Percentiles rank a stretch among this genome's conserved stretches.
Conservation (phyloP, 2,329 filamentous ascomycete genomes). For the Phialophora chinensis region DNA sequence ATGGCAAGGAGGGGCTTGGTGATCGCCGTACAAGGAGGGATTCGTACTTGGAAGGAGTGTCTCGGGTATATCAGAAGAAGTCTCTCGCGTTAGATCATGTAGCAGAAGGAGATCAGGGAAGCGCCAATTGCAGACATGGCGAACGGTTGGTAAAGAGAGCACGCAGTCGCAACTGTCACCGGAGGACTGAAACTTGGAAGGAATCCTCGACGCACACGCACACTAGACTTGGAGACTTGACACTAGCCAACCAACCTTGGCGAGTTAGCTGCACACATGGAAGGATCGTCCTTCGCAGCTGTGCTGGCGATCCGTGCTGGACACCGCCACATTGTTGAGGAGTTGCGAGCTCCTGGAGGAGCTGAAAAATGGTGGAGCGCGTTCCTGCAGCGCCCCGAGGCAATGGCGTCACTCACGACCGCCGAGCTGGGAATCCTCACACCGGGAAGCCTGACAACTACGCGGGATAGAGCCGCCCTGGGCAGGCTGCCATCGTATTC, state of each 20-base stretch:
- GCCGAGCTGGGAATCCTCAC: background rate
- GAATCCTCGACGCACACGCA: background rate
- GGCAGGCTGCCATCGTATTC: background rate
- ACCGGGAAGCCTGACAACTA: background rate
- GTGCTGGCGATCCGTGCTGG: background rate
- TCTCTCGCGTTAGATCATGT: background rate
- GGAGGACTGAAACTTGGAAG: background rate
- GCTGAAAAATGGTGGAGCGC: background rate
- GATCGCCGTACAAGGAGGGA: background rate
- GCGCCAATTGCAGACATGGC: background rate
- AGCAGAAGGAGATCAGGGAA: background rate
- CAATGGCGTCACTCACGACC: background rate
- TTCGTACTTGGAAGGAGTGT: background rate
- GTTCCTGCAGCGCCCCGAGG: slow-evolving; percentile 6
- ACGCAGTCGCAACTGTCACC: background rate
- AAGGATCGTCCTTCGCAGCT: background rate
- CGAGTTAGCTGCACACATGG: slow-evolving; percentile 1
- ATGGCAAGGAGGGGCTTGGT: background rate
- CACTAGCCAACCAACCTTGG: background rate
- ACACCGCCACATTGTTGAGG: background rate
- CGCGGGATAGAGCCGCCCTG: too few species aligned
- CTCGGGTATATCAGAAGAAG: background rate
- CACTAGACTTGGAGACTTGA: background rate
- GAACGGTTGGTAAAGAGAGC: background rate
- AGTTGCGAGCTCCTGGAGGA: background rate